Base-by-base conservation (phyloP, 805 yeast genomes). In the Teunomyces atbi region DNA sequence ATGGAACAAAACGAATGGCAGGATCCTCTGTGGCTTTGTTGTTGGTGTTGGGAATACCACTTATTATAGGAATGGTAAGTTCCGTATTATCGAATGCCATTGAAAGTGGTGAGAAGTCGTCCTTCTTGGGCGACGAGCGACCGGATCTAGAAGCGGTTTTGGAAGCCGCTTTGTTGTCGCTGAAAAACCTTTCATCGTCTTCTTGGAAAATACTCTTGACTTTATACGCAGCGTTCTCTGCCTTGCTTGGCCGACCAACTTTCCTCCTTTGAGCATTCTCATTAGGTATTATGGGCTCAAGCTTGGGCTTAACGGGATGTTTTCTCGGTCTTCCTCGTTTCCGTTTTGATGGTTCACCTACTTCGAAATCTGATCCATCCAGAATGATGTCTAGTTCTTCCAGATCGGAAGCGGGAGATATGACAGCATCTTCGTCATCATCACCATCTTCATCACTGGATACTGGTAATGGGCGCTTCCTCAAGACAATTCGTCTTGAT, bases 151-250 rank as follows among this genome's bases (percentile, higher is more conserved):
- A 27, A 2, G 20, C 30, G 7, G 19, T 15, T 39, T 16, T 23
- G 3, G 33, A 28, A n/a, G 10, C 13, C 10, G 26, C 33, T 15
- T 15, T 46, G 45, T 45, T 58, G 6, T 64, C 66, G 12, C 50
- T 45, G 48, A 60, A 60, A 16, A 59, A 47, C 34, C 45, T 57
- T 41, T 60, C 60, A 34, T 66, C 71, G 40, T 66, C 70, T 53
- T 54, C 53, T 35, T 66, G 69, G 41, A 69, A 69, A 10, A 69
- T 68, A 53, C 71, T 66, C 42, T 63, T 58, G 15, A 69, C 61
- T 28, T 60, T 54, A 3, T 62, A 61, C 12, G 57, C 45, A 18
- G 64, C 61, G 12, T 45, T 49, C 16, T 54, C 60, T 2, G 62
- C 47, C 41, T 61, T 65, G 16, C 64, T 57, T 8, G 68, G 68